These are phyloP conservation scores for Kuraishia hungarica DNA, from an alignment of 805 yeast genomes.

Conservation along the genomic window DNA sequence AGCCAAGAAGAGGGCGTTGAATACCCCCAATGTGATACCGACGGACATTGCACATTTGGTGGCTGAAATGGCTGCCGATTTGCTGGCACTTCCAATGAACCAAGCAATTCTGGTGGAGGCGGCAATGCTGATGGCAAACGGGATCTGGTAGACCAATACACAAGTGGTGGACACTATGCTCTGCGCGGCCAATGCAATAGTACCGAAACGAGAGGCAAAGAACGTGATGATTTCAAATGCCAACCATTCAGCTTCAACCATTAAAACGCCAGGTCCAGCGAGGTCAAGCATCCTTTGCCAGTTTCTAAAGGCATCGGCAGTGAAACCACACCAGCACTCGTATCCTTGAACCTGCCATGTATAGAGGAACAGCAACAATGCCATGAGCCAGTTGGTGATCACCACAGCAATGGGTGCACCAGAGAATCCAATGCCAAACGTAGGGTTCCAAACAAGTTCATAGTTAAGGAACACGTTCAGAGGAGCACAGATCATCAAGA, in stretches of 20 bases:
- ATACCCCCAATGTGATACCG: slow-evolving; percentile 14
- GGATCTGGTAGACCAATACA: slow-evolving; percentile 61
- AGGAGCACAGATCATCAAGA: slow-evolving; percentile 64
- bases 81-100: slow-evolving; percentile 51
- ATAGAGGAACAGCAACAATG: slow-evolving; percentile 40
- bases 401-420: slow-evolving; percentile 78
- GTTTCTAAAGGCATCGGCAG: slow-evolving; percentile 31
- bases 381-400: slow-evolving; percentile 66
- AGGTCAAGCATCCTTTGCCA: slow-evolving; percentile 59
- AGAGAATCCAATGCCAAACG: slow-evolving; percentile 49
- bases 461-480: slow-evolving; percentile 62
- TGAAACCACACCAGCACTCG: slow-evolving; percentile 29
- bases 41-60: slow-evolving; percentile 19
- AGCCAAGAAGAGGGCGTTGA: slow-evolving; percentile 17
- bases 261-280: slow-evolving; percentile 65
- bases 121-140: slow-evolving; percentile 70
- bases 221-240: slow-evolving; percentile 72
- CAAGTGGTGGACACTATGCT: slow-evolving; percentile 64
- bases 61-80: slow-evolving; percentile 19
- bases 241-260: slow-evolving; percentile 74
- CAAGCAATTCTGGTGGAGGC: slow-evolving; percentile 73
- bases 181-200: slow-evolving; percentile 60
- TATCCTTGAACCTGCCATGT: slow-evolving; percentile 34
- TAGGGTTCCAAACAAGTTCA: slow-evolving; percentile 55
- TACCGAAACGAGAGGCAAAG: slow-evolving; percentile 58